phyloP scores from a whole-genome alignment of 2,329 filamentous ascomycete genomes.

The Beauveria varroae region DNA sequence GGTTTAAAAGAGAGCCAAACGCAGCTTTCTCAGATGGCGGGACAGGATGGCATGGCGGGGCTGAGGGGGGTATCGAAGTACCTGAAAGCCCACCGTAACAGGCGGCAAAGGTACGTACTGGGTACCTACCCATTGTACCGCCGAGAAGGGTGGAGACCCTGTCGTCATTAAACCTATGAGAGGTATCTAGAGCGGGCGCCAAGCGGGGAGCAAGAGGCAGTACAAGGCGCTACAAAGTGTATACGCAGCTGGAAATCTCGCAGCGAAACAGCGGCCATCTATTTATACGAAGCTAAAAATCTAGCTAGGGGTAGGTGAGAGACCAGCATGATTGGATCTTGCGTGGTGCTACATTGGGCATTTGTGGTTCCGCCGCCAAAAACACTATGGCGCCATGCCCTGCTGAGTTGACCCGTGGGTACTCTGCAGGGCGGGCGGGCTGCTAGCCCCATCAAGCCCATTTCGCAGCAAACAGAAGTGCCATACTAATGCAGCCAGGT shows the following conservation, averaged over 20 bases:
- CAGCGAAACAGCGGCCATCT: neutral
- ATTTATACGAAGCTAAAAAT: neutral
- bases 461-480: neutral
- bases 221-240: slow-evolving; percentile 6
- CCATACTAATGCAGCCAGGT: neutral
- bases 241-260: slow-evolving; percentile 7
- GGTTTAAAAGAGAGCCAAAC: slow-evolving; percentile 9
- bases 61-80: slow-evolving; percentile 7
- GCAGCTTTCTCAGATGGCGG: slow-evolving; percentile 7
- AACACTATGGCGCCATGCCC: neutral
- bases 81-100: neutral
- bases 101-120: neutral
- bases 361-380: slow-evolving; percentile 4
- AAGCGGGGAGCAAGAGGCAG: slow-evolving; percentile 5
- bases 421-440: slow-evolving; percentile 1
- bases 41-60: slow-evolving; percentile 13
- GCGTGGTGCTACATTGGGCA: neutral
- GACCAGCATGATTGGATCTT: slow-evolving; percentile 3
- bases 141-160: slow-evolving; percentile 11
- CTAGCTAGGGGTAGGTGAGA: neutral
- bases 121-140: neutral
- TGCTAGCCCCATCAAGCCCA: neutral
- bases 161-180: slow-evolving; percentile 12
- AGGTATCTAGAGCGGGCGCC: slow-evolving; percentile 10
- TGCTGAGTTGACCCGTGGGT: neutral